A percentile compares a stretch with the other conserved stretches of the same genome.
These are phyloP conservation scores for Acanthochlamys bracteata DNA, from an alignment of 106 monocot genomes.

Conservation along the genomic window DNA sequence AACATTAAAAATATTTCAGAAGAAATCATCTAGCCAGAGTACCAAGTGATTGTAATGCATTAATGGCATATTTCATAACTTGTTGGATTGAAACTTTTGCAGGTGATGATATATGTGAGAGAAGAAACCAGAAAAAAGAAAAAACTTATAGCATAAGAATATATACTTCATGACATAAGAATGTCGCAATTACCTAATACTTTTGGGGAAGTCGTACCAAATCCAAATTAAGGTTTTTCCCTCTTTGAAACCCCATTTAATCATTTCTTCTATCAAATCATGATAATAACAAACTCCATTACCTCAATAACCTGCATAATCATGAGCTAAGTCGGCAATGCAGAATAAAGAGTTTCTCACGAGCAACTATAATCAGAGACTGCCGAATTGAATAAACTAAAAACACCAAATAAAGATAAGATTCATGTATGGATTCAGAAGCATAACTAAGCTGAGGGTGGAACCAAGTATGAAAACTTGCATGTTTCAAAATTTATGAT, in stretches of 20 bases:
- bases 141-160: neutral
- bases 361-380: neutral
- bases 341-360: neutral
- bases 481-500: no score
- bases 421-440: no score
- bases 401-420: no score
- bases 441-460: no score
- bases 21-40: no score
- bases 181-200: constrained; percentile 59
- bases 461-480: no score
- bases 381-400: no score
- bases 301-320: constrained; percentile 64
- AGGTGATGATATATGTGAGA: neutral
- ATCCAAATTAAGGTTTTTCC: constrained; percentile 98
- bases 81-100: no score
- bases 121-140: neutral
- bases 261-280: constrained; percentile 97
- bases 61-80: no score
- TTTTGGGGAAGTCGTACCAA: constrained; percentile 98
- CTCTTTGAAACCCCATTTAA: constrained; percentile 91
- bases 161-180: neutral
- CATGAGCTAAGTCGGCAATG: neutral
- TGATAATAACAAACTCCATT: constrained; percentile 82
- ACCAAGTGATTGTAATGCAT: no score
- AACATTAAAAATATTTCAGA: no score